Evolutionary conservation across 176 grass and related monocot genomes (phyloP).

Genomic region (Eragrostis curvula): DNA sequence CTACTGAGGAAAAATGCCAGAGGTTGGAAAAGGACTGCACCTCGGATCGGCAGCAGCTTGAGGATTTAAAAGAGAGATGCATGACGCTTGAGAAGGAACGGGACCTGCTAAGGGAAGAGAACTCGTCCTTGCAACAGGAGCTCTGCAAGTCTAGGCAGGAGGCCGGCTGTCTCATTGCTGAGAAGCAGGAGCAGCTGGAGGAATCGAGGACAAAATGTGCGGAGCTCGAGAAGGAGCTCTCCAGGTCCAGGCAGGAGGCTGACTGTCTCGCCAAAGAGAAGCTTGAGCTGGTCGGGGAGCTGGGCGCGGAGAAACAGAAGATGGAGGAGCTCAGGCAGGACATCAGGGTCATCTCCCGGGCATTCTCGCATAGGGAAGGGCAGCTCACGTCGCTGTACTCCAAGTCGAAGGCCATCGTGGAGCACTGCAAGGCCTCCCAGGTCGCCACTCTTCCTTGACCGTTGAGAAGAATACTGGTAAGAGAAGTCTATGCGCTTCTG

Average conservation of each 20-base stretch:
- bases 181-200: constrained; percentile 54
- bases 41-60: constrained; percentile 48
- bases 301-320: constrained; percentile 42
- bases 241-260: constrained; percentile 40
- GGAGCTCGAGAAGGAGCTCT: constrained; percentile 46
- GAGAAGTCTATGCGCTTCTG: not conserved
- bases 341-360: constrained; percentile 56
- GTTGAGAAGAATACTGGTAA: not conserved
- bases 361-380: constrained; percentile 62
- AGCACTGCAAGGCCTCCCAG: constrained; percentile 61
- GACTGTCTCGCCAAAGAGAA: constrained; percentile 51
- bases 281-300: constrained; percentile 49
- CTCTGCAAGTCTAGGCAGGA: constrained; percentile 48
- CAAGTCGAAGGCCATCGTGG: constrained; percentile 80
- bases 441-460: constrained; percentile 41
- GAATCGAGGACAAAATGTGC: constrained; percentile 23
- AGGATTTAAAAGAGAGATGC: constrained; percentile 51
- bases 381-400: constrained; percentile 67
- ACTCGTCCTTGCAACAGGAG: constrained; percentile 46
- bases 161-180: constrained; percentile 26
- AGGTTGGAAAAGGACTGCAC: constrained; percentile 54
- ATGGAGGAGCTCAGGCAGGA: constrained; percentile 78
- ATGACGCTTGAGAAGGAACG: constrained; percentile 55
- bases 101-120: constrained; percentile 50
- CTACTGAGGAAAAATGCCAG: constrained; percentile 30